Conservation (phyloP, 106 monocot genomes). For the Phalaenopsis aphrodite region DNA sequence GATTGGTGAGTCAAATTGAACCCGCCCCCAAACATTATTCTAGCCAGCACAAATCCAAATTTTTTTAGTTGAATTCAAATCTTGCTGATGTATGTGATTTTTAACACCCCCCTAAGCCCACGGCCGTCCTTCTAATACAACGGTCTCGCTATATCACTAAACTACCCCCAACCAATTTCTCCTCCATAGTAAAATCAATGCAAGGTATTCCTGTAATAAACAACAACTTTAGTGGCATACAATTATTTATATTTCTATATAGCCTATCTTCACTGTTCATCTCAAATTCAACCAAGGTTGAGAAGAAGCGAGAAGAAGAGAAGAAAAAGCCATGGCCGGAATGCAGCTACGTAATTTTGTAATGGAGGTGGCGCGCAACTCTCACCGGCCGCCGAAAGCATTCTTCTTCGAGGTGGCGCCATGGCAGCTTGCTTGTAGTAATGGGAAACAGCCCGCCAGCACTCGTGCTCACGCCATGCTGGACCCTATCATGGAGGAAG, state of each 20-base stretch:
- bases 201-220: background rate
- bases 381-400: background rate
- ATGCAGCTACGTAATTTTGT: background rate
- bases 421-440: background rate
- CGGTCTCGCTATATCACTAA: background rate
- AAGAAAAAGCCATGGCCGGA: background rate
- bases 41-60: no score
- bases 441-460: background rate
- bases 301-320: background rate
- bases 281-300: background rate
- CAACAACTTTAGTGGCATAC: background rate
- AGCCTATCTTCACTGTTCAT: background rate
- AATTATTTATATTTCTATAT: background rate
- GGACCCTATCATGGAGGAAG: background rate
- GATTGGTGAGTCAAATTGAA: no score
- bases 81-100: no score
- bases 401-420: background rate
- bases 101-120: no score
- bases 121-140: no score
- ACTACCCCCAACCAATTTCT: background rate
- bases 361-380: background rate
- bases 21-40: no score
- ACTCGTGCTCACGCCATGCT: background rate
- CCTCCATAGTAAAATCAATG: background rate
- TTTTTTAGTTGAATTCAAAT: no score